Evolutionary conservation across 257 asterid species (phyloP).

Genomic region (Gentiana dahurica): DNA sequence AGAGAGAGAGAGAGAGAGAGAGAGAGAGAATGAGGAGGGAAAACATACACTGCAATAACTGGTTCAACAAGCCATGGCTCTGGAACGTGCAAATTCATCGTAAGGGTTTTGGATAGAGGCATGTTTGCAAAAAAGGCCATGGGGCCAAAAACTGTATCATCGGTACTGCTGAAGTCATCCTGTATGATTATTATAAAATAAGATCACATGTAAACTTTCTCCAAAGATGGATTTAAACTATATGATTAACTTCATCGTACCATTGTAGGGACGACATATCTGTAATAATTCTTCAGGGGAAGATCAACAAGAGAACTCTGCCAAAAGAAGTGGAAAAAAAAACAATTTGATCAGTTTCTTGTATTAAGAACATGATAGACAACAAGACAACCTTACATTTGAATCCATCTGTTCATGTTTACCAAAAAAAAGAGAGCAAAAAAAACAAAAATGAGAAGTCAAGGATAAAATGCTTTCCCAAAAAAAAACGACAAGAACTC

Average conservation of each 20-base stretch:
- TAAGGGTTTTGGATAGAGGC: slow-evolving; percentile 94
- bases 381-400: too few relatives aligned
- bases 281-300: slow-evolving; percentile 95
- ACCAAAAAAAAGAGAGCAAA: too few relatives aligned
- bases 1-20: slow-evolving; percentile 3
- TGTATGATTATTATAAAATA: slow-evolving; percentile 26
- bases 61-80: slow-evolving; percentile 99
- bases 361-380: too few relatives aligned
- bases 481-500: too few relatives aligned
- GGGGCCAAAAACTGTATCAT: slow-evolving; percentile 71
- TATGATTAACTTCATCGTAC: slow-evolving; percentile 32
- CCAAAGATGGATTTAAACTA: slow-evolving; percentile 13
- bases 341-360: too few relatives aligned
- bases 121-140: slow-evolving; percentile 90
- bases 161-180: slow-evolving; percentile 90
- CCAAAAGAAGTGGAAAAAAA: slow-evolving; percentile 13
- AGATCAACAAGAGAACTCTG: slow-evolving; percentile 98
- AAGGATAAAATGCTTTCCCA: too few relatives aligned
- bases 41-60: slow-evolving; percentile 78
- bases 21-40: background rate
- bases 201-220: slow-evolving; percentile 16
- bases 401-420: too few relatives aligned
- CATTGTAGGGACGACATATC: slow-evolving; percentile 94
- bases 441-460: too few relatives aligned
- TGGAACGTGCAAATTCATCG: slow-evolving; percentile 99